Base-by-base conservation (phyloP, 305 asterid species). In the Fraxinus paxiana region DNA sequence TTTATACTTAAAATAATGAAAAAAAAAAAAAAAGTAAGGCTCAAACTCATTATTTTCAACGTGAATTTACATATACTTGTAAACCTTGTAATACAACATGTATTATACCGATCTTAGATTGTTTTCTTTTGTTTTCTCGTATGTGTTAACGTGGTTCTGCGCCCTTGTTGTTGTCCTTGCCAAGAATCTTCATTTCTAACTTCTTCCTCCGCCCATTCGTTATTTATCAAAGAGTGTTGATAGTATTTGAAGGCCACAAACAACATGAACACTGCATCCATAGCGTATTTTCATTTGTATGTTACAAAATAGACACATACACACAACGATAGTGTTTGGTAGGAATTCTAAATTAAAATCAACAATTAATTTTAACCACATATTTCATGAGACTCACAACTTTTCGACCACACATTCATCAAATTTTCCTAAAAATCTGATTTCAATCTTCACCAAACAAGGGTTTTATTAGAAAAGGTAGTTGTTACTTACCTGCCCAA, bases 171-270 rank as follows among this genome's bases (percentile, higher is more conserved):
- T 82, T 75, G 88, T 20, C 51, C 85, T 51, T 78, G 75, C 83
- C 81, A 70, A 34, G 73, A 43, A 54, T 76, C 85, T 46, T 81
- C 82, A 15, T 6, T 46, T 73, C n/a, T 76, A 31, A 78, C 31
- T 83, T 83, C 90, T 20, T 85, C 90, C 5, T 41, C 78, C 18
- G 61, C 75, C 84, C 87, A 86, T 46, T 59, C 91, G 3, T 87
- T 95, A 43, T 77, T 72, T 22, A 82, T 80, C 86, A 75, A 35
- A 3, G 91, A 82, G 37, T 87, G 90, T 63, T 92, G 93, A 75
- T 93, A 93, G 83, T 85, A 90, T 83, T 90, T 91, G 83, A 93
- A 93, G 8, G 91, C 97, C 80, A 88, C 98, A 75, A 89, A 90
- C 34, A 92, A 34, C 97, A 92, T 89, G 87, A 93, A 95, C 72